Evolutionary conservation across 1,139 yeast species (phyloP).

Genomic region (Saccharomyces hybrid): DNA sequence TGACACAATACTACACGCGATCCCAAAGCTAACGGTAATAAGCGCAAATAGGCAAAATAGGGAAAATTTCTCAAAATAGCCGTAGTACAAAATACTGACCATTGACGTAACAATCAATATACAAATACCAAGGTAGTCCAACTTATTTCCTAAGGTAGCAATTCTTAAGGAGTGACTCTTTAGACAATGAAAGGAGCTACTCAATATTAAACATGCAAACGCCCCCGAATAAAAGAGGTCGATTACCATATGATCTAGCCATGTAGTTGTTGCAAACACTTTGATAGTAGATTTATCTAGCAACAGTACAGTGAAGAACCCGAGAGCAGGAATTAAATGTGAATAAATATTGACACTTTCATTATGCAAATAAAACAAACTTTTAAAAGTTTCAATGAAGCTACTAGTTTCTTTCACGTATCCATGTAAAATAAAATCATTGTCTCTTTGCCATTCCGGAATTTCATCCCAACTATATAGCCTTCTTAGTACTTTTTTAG

Average conservation of each 20-base stretch:
- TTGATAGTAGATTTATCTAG: slow-evolving; percentile 32
- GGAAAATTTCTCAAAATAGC: slow-evolving; percentile 46
- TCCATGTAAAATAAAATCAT: slow-evolving; percentile 66
- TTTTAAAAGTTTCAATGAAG: slow-evolving; percentile 42
- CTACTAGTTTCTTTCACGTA: slow-evolving; percentile 68
- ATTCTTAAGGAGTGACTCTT: slow-evolving; percentile 66
- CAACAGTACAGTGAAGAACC: slow-evolving; percentile 33
- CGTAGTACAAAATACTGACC: slow-evolving; percentile 62
- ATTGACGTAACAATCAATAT: slow-evolving; percentile 68
- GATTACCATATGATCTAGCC: slow-evolving; percentile 40
- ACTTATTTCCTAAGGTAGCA: slow-evolving; percentile 61
- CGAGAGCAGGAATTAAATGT: slow-evolving; percentile 61
- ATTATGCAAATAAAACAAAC: slow-evolving; percentile 68
- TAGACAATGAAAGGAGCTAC: slow-evolving; percentile 70
- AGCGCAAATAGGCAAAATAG: slow-evolving; percentile 40
- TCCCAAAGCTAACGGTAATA: slow-evolving; percentile 50
- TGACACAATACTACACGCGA: slow-evolving; percentile 56
- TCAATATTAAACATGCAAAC: slow-evolving; percentile 55
- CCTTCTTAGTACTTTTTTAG: slow-evolving; percentile 3
- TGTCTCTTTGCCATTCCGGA: slow-evolving; percentile 83
- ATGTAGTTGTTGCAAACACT: slow-evolving; percentile 39
- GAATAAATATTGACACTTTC: slow-evolving; percentile 79
- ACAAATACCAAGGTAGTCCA: slow-evolving; percentile 85
- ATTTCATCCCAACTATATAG: slow-evolving; percentile 42
- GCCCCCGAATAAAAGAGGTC: slow-evolving; percentile 46